Base-by-base conservation (phyloP, 805 yeast genomes). In the Saccharomycopsis vini region DNA sequence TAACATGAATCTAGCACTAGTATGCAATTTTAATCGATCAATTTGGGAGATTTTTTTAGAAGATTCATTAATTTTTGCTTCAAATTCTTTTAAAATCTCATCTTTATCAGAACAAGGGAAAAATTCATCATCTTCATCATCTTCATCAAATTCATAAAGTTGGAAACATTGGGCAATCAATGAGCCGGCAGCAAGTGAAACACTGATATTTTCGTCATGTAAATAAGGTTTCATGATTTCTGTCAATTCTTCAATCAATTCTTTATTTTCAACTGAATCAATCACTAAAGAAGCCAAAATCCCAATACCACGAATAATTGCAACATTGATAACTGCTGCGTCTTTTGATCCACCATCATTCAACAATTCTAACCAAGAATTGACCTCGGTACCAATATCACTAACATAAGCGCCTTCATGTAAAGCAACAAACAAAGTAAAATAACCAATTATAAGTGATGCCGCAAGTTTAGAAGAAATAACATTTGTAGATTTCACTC, bases 11-110 rank as follows among this genome's bases (percentile, higher is more conserved):
- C 79, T 66, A 57, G 79, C 76, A 1, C 79, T 66, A 1, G 84
- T 72, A 49, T 75, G 74, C 21, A 75, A 65, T 31, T 72, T 77
- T 47, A 71, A 72, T 56, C 76, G 79, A 49, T 78, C 84, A 54
- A 73, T 76, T 52, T 81, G 81, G 22, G 80, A 72, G 3, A 77
- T 56, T 42, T 68, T 73, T 46, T 78, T 77, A 4, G 79, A 64
- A 0, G 82, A 73, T 19, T 73, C 69, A 35, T 67, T 70, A 1
- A 73, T 61, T 35, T 79, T 61, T 29, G 67, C 60, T 21, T 64
- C 62, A 24, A 75, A 56, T 3, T 63, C 63, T 18, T 59, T 54
- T 24, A 63, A 56, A 7, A 78, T 53, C 21, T 70, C 71, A 39
- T 69, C 77, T 26, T 68, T 70, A 49, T 77, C 80, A 43, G 66